Percentiles rank a stretch among this genome's conserved stretches.
Evolutionary conservation across 2,329 filamentous ascomycete genomes (phyloP).

Genomic region (Paraconiothyrium brasiliense): DNA sequence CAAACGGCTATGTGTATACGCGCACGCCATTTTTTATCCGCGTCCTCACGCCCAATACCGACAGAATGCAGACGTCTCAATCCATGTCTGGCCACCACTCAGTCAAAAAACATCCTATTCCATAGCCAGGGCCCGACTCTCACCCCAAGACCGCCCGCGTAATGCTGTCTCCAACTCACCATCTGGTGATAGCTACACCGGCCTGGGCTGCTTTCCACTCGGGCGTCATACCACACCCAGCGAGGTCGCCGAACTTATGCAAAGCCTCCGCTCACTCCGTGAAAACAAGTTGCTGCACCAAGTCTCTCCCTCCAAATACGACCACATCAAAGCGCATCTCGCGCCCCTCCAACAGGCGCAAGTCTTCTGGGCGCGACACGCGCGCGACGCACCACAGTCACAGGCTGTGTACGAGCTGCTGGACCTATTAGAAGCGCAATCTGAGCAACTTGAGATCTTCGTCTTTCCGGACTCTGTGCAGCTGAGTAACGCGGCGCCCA

Average conservation of each 20-base stretch:
- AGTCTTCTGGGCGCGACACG: conserved; percentile 4
- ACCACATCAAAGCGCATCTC: neutral
- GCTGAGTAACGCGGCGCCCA: neutral
- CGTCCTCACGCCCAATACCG: neutral
- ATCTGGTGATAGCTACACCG: conserved; percentile 11
- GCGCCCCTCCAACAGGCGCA: conserved; percentile 2
- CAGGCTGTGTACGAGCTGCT: conserved; percentile 6
- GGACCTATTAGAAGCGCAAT: too few relatives aligned
- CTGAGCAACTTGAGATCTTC: neutral
- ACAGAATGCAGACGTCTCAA: neutral
- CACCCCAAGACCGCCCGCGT: neutral
- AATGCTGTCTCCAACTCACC: conserved; percentile 13
- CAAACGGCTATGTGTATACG: neutral
- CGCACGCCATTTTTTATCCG: neutral
- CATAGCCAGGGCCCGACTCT: neutral
- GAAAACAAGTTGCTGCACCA: neutral
- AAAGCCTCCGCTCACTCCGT: neutral
- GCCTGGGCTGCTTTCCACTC: conserved; percentile 14
- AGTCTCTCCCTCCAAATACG: neutral
- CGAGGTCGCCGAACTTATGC: neutral
- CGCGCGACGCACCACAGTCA: neutral
- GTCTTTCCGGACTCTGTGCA: neutral
- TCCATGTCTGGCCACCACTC: neutral
- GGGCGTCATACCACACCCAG: conserved; percentile 6
- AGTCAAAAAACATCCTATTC: neutral